Evolutionary conservation across 306 rosid genomes (phyloP), one percentile per base, ranked within the genome.

Genomic region (Quercus agrifolia): DNA sequence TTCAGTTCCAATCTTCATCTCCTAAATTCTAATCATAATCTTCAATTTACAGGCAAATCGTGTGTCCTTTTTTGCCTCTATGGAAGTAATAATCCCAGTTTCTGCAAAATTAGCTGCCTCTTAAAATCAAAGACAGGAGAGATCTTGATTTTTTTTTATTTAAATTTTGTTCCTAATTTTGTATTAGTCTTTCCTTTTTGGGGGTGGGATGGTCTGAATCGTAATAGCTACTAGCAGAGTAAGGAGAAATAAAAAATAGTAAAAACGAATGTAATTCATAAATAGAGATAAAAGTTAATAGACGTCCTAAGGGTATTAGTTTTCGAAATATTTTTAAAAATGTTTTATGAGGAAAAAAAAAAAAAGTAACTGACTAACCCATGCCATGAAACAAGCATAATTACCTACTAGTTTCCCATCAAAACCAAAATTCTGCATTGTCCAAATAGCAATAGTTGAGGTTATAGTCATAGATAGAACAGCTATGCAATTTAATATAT

Each of bases 361-460:
- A 0, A 55, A 74, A 56, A 13, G 41, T 27, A 27, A 5, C 5
- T 74, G 2, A 14, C n/a, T 57, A 77, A 27, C 98, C 97, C 98
- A 95, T 33, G 98, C 99, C 97, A 95, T 93, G 74, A 98, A 91
- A 82, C 93, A 91, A 35, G 99, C 96, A 76, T 93, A 91, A 81
- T 91, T 90, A 63, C 90, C 92, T 70, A 95, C 92, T 81, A 95
- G 88, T 82, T 95, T 93, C 51, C 99, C 99, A 74, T 95, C 99
- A 79, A 91, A 85, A 70, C 99, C 98, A 78, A 95, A 91, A 85
- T 93, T 95, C 99, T 95, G 90, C 85, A 86, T 74, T 78, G 67
- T 31, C 59, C 75, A 59, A 62, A 56, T 0, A 25, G 73, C 15
- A 77, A 72, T 28, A 77, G 11, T 80, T 74, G 31, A 75, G 13